Conservation (phyloP, 2,329 filamentous ascomycete species). For the Verticillium nubilum region DNA sequence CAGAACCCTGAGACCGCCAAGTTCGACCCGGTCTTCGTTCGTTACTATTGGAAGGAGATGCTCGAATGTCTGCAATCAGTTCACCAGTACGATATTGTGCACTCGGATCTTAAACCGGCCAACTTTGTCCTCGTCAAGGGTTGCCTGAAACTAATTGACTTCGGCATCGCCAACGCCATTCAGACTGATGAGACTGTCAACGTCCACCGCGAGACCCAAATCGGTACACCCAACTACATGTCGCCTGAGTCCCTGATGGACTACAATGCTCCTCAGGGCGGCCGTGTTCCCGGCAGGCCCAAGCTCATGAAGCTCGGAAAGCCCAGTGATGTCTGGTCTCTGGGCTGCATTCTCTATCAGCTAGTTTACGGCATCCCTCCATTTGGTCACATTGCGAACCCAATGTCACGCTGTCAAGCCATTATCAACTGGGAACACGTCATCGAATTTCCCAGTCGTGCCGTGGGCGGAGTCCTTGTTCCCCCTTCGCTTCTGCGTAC, state of each 20-base stretch:
- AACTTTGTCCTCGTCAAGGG: conserved; percentile 95
- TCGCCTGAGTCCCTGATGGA: conserved; percentile 91
- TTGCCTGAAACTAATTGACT: conserved; percentile 91
- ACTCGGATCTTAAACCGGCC: conserved; percentile 93
- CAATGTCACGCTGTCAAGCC: conserved; percentile 78
- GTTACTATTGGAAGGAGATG: conserved; percentile 99
- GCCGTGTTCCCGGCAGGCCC: conserved; percentile 35
- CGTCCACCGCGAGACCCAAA: conserved; percentile 89
- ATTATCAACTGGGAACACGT: conserved; percentile 74
- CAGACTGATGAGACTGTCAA: conserved; percentile 94
- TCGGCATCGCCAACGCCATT: conserved; percentile 96
- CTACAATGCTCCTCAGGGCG: conserved; percentile 60
- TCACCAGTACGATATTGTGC: conserved; percentile 86
- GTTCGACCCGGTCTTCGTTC: conserved; percentile 85
- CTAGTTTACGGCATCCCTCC: conserved; percentile 97
- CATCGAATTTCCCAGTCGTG: conserved; percentile 67
- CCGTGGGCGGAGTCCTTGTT: conserved; percentile 59
- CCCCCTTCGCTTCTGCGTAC: conserved; percentile 55
- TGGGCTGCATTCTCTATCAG: conserved; percentile 95
- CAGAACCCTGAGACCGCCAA: conserved; percentile 66
- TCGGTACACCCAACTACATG: conserved; percentile 99
- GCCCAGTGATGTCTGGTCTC: conserved; percentile 90
- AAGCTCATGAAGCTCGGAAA: conserved; percentile 96
- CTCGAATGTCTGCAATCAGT: conserved; percentile 89
- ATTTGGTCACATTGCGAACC: conserved; percentile 86